These are phyloP conservation scores for Cenococcum geophilum DNA, from an alignment of 495 filamentous ascomycete genomes.

Conservation along the genomic window DNA sequence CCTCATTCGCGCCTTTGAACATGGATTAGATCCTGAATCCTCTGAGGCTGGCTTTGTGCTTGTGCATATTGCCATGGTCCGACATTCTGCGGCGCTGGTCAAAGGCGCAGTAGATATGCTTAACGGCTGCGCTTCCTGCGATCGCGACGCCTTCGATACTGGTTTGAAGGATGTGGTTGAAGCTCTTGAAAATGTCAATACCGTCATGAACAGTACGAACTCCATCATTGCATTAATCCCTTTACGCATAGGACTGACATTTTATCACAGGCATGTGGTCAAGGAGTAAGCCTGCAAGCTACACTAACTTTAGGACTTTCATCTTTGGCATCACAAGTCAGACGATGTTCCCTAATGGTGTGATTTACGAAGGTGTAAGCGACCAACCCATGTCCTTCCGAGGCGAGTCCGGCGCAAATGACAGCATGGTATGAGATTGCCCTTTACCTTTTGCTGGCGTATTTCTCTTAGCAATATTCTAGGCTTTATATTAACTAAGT, in stretches of 20 bases:
- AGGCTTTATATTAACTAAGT: not conserved
- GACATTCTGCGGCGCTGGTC: conserved; percentile 65
- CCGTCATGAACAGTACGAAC: conserved; percentile 66
- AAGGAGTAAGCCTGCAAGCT: conserved; percentile 68
- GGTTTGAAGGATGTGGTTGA: conserved; percentile 55
- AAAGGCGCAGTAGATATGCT: conserved; percentile 60
- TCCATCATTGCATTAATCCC: conserved; percentile 6
- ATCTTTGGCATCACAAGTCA: conserved; percentile 89
- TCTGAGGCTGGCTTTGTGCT: conserved; percentile 86
- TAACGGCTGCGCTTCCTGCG: conserved; percentile 48
- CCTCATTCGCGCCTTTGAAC: conserved; percentile 81
- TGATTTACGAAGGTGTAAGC: conserved; percentile 76
- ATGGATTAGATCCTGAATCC: conserved; percentile 74
- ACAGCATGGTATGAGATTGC: conserved; percentile 61
- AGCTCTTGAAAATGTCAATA: conserved; percentile 65
- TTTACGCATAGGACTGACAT: conserved; percentile 8
- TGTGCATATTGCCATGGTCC: conserved; percentile 54
- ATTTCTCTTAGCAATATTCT: conserved; percentile 3
- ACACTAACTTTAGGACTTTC: conserved; percentile 82
- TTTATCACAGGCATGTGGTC: conserved; percentile 66
- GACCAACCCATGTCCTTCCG: conserved; percentile 68
- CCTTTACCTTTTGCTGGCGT: not conserved
- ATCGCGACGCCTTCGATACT: conserved; percentile 55
- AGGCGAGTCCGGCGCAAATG: conserved; percentile 85
- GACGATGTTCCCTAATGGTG: conserved; percentile 85